Conservation (phyloP, 1,284 basidiomycete species). For the Marasmius sp. region DNA sequence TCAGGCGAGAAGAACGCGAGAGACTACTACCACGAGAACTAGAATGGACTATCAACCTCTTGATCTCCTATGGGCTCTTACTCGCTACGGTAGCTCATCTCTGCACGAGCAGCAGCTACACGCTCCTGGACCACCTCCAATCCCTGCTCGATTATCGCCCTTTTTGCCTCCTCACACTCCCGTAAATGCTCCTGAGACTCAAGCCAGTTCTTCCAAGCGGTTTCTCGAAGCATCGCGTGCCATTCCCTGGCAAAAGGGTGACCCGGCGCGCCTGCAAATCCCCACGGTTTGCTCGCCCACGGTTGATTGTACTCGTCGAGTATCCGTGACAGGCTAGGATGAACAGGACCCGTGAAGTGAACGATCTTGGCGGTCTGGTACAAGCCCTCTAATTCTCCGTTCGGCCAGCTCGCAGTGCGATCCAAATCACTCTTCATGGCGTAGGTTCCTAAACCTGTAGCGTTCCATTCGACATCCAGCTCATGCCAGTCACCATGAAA, state of each 20-base stretch:
- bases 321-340: constrained; percentile 43
- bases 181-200: constrained; percentile 5
- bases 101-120: not conserved
- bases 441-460: constrained; percentile 58
- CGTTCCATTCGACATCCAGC: constrained; percentile 50
- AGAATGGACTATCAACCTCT: too few species aligned
- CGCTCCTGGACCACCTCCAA: not conserved
- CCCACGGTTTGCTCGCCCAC: constrained; percentile 57
- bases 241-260: constrained; percentile 51
- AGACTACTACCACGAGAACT: too few species aligned
- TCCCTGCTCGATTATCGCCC: not conserved
- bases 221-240: constrained; percentile 43
- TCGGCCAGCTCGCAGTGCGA: constrained; percentile 30
- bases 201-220: constrained; percentile 39
- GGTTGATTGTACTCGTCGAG: constrained; percentile 55
- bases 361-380: constrained; percentile 39
- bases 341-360: constrained; percentile 58
- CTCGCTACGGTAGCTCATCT: too few species aligned
- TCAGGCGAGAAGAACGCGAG: too few species aligned
- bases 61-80: too few species aligned
- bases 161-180: not conserved
- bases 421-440: constrained; percentile 35
- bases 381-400: constrained; percentile 31
- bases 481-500: constrained; percentile 42
- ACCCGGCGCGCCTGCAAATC: constrained; percentile 51